Base-by-base conservation (phyloP, 75 land plant genomes). In the Selaginella moellendorffii region DNA sequence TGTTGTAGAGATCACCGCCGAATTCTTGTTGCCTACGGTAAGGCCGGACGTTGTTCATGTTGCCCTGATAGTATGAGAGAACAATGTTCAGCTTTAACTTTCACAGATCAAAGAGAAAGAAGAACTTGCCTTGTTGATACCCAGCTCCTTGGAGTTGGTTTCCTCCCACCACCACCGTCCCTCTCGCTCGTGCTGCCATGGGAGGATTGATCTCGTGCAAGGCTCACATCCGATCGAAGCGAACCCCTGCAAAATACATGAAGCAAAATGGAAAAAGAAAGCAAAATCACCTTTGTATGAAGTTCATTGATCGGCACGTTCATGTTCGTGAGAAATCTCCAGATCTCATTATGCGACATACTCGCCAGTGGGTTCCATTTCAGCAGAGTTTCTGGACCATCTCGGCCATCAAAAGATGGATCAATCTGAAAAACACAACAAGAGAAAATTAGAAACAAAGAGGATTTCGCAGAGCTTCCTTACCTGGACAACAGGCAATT, bases 151-250 rank as follows among this genome's bases (percentile, higher is more conserved):
- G 5, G 92, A 88, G 61, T 74, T 80, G 21, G 97, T 80, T 74
- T 91, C 93, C 67, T 91, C 97, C 97, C 97, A 91, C n/a, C 97
- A 92, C 97, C 97, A 92, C 29, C 95, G 74, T 51, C 97, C 97
- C 67, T 88, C 95, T 53, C 95, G 69, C 71, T 88, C 96, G 64
- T 88, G 95, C 63, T 88, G 89, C 18, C 96, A 83, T 2, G 97
- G 97, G 20, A 88, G 36, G 1, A 92, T 82, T 0, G 97, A 76
- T 69, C 96, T 73, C 1, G 97, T 92, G 83, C 97, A 92, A 0
- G 97, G 97, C 58, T 88, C 96, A 72, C 97, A 92, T 17, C 97
- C 97, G 51, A 92, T 83, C 8, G 96, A 88, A 18, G 87, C 72
- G 67, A 79, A 92, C 0, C 95, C 97, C 80, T 88, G 51, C 2